These are phyloP conservation scores for Xerocomellus amylosporus DNA, from an alignment of 768 basidiomycete species.

Conservation along the genomic window DNA sequence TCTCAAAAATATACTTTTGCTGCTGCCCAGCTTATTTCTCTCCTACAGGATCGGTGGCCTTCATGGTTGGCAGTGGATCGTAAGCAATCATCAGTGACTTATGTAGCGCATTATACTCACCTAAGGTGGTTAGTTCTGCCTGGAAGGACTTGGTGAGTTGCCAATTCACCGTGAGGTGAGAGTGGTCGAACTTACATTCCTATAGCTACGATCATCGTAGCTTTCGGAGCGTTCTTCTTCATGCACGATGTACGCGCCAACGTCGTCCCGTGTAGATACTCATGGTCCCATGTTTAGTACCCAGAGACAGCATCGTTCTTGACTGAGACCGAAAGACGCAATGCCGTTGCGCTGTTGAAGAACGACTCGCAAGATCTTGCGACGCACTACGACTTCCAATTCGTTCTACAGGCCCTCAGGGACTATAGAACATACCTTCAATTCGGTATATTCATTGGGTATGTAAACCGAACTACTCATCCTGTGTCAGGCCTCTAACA, in stretches of 20 bases:
- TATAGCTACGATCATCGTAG: constrained; percentile 24
- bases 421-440: constrained; percentile 42
- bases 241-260: constrained; percentile 46
- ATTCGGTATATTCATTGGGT: constrained; percentile 41
- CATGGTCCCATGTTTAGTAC: constrained; percentile 35
- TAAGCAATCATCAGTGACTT: constrained; percentile 16
- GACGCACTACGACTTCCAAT: constrained; percentile 43
- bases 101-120: constrained; percentile 6
- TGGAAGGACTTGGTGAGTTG: constrained; percentile 29
- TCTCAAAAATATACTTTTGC: constrained; percentile 3
- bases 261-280: not conserved
- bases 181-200: not conserved
- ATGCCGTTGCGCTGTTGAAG: constrained; percentile 37
- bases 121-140: constrained; percentile 25
- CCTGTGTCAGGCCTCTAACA: not conserved
- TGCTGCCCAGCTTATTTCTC: not conserved
- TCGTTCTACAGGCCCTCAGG: constrained; percentile 47
- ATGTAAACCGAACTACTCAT: constrained; percentile 7
- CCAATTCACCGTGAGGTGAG: not conserved
- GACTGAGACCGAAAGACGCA: constrained; percentile 40
- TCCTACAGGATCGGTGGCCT: constrained; percentile 26
- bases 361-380: constrained; percentile 45
- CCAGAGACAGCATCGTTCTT: constrained; percentile 59
- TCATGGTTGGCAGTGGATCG: constrained; percentile 40
- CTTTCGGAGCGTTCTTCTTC: constrained; percentile 41